These are phyloP conservation scores for Anthracocystis panici-leucophaei DNA, from an alignment of 1,284 basidiomycete species.

Conservation along the genomic window DNA sequence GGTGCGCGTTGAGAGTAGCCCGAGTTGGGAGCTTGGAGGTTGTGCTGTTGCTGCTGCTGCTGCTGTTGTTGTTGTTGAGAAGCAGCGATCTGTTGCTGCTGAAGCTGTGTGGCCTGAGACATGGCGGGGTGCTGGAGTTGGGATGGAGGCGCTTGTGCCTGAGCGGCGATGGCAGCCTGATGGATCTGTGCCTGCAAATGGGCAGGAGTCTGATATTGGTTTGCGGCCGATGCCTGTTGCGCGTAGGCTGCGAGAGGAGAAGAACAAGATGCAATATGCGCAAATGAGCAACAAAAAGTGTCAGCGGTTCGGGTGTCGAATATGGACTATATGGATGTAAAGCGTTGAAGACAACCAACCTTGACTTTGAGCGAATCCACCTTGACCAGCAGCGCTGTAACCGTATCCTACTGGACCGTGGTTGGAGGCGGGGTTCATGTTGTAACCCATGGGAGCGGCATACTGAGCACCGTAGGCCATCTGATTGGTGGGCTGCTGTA, in stretches of 20 bases:
- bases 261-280: not conserved
- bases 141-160: slow-evolving; percentile 62
- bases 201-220: slow-evolving; percentile 45
- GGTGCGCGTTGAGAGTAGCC: slow-evolving; percentile 26
- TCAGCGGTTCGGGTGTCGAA: not conserved
- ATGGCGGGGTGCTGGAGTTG: slow-evolving; percentile 66
- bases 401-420: slow-evolving; percentile 51
- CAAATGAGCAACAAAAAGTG: slow-evolving; percentile 2
- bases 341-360: slow-evolving; percentile 38
- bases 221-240: slow-evolving; percentile 45
- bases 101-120: slow-evolving; percentile 59
- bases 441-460: slow-evolving; percentile 57
- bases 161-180: slow-evolving; percentile 61
- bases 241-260: slow-evolving; percentile 48
- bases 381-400: slow-evolving; percentile 58
- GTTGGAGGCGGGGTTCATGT: slow-evolving; percentile 41
- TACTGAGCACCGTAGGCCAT: slow-evolving; percentile 63
- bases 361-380: slow-evolving; percentile 64
- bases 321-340: not conserved
- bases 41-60: slow-evolving; percentile 46
- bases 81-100: slow-evolving; percentile 61
- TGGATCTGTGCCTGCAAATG: slow-evolving; percentile 64
- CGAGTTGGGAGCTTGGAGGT: slow-evolving; percentile 43
- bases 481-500: slow-evolving; percentile 59
- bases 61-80: slow-evolving; percentile 36